Conservation (phyloP, 2,329 filamentous ascomycete species). For the Colletotrichum sp. region DNA sequence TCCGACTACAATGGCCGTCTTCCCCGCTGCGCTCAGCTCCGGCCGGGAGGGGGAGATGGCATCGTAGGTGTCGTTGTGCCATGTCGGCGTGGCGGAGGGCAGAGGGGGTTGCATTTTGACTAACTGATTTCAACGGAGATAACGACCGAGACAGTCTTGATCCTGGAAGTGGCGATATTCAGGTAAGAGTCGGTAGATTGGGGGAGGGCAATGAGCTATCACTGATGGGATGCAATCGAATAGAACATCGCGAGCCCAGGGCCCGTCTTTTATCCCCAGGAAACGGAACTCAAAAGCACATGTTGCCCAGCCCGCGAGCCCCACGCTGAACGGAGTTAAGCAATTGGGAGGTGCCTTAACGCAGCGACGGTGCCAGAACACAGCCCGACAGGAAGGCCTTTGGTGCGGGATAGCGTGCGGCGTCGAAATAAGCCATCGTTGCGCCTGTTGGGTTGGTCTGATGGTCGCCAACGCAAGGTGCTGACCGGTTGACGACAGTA, state of each 20-base stretch:
- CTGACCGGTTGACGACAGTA: not conserved
- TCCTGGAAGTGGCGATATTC: not conserved
- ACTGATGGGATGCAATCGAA: not conserved
- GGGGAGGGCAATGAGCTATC: not conserved
- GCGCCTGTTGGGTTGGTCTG: not conserved
- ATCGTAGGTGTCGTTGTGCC: conserved; percentile 41
- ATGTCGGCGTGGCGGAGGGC: conserved; percentile 22
- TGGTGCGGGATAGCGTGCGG: not conserved
- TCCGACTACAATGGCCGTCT: conserved; percentile 69
- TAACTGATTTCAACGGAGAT: not conserved
- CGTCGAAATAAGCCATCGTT: not conserved
- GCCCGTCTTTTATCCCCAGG: conserved; percentile 1
- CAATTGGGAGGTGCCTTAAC: not conserved
- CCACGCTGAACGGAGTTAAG: not conserved
- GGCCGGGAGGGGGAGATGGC: conserved; percentile 40
- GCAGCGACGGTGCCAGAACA: not conserved
- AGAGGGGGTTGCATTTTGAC: conserved; percentile 17
- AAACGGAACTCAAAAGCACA: not conserved
- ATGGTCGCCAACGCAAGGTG: not conserved
- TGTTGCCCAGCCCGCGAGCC: not conserved
- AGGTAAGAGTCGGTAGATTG: not conserved
- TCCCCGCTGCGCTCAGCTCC: conserved; percentile 44
- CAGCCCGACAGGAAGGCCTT: not conserved
- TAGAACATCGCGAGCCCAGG: not conserved
- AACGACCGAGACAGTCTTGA: not conserved